Base-by-base conservation (phyloP, 2,329 filamentous ascomycete genomes). In the Nothopassalora personata region DNA sequence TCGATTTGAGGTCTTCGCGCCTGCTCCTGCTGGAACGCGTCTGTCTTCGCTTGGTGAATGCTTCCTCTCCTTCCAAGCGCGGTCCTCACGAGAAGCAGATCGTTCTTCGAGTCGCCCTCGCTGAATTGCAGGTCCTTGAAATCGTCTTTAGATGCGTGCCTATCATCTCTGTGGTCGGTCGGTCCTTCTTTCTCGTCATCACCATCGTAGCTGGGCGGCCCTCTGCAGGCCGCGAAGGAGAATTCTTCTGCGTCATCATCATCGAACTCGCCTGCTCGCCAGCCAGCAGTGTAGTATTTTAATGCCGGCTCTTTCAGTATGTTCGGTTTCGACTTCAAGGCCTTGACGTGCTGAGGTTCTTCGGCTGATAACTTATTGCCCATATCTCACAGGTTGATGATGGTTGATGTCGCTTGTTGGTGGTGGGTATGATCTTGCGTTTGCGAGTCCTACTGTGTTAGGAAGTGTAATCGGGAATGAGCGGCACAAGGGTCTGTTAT, bases 221-320 rank as follows among this genome's bases (percentile, higher is more conserved):
- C 10, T 34, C 51, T 51, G 33, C 53, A 58, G 10, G 36, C 47
- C 13, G 56, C 56, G 27, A 58, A 54, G 7, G 30, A 43, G 18
- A 58, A 58, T 33, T 58, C 56, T 36, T 54, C 51, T 6, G 56
- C 56, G 33, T 58, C 56, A 8, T 15, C 1, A 34, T 58, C 56
- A 31, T 58, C 56, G 19, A 50, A 54, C 10, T 49, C 39, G 19
- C 11, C 30, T 45, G 51, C 51, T 15, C 56, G 56, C 56, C 56
- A 58, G 39, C 56, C 51, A 27, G 56, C 56, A 18, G 53, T 45
- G 51, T 58, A 54, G 43, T 52, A 46, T 31, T 52, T 2, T 11
- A 58, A 47, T 13, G 51, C 56, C 8, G 56, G 56, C 34, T 54
- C 43, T 43, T 58, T 43, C 27, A 54, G 30, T 43, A 43, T 15